Evolutionary conservation across 306 rosid genomes (phyloP), one percentile per base, ranked within the genome.

Genomic region (Cicer cuneatum): DNA sequence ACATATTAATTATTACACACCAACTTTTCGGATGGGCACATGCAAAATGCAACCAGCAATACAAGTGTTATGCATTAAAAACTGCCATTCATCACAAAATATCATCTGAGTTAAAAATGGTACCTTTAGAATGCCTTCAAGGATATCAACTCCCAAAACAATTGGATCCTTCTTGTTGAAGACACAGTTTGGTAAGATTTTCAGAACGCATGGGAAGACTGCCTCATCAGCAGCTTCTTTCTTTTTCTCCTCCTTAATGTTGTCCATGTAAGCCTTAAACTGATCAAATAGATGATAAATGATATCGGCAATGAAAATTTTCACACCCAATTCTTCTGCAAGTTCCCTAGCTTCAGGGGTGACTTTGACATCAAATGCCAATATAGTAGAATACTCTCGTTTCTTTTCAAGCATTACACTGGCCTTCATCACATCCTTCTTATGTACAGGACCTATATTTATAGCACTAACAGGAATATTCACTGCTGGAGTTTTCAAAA

Each of bases 301-400:
- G 73, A 94, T 92, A 85, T 94, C 99, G 11, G 97, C 99, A 18
- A 79, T 82, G 63, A 92, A 92, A n/a, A 92, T 87, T 73, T 84
- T 90, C 56, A 94, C 97, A 10, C 99, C 93, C 85, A 86, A 66
- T 48, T 89, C 93, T 7, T 92, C 96, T 52, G 99, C 91, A 71
- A 94, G 93, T 35, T 94, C 97, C 76, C 89, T 87, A 29, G 97
- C 92, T 82, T 94, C 99, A 39, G 91, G 93, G 18, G 94, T 92
- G 67, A 94, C 96, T 90, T 94, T 94, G 83, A 94, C 96, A 85
- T 94, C 99, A 85, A 94, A 94, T 37, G 99, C 99, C 90, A 94
- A 83, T 73, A 94, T 92, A 48, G 95, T 79, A 39, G 96, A 90
- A 76, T 76, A 90, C 82, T 92, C 96, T 74, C 81, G 82, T 81